Evolutionary conservation across 1,284 basidiomycete species (phyloP).

Genomic region (Pyrrhoderma lamaoense): DNA sequence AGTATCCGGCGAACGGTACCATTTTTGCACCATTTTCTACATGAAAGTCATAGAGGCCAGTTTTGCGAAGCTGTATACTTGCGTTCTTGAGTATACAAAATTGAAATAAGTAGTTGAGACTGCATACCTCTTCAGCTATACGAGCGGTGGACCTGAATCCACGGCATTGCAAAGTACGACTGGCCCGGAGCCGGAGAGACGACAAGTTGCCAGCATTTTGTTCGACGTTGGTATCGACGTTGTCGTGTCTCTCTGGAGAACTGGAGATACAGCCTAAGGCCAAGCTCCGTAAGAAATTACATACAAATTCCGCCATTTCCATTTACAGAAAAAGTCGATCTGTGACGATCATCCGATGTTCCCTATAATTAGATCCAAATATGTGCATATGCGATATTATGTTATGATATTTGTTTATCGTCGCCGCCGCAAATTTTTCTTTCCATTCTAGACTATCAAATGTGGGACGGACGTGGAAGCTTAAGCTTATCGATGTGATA

Average conservation of each 20-base stretch:
- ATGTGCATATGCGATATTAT: too few relatives aligned
- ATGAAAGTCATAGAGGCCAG: slow-evolving; percentile 90
- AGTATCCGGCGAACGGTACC: slow-evolving; percentile 94
- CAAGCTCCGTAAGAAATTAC: neutral
- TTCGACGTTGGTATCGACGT: neutral
- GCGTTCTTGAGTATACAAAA: too few relatives aligned
- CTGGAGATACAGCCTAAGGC: neutral
- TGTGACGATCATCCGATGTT: too few relatives aligned
- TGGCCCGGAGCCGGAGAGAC: neutral
- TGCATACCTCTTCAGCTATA: slow-evolving; percentile 5
- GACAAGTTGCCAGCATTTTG: slow-evolving; percentile 5
- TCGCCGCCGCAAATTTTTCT: too few relatives aligned
- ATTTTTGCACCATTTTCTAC: slow-evolving; percentile 83
- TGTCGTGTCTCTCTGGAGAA: neutral
- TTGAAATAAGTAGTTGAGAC: too few relatives aligned
- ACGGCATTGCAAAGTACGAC: neutral
- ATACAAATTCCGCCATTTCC: too few relatives aligned
- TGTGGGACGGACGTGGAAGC: too few relatives aligned
- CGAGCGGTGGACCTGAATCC: slow-evolving; percentile 5
- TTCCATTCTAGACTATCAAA: too few relatives aligned
- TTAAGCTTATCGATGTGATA: too few relatives aligned
- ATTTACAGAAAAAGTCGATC: too few relatives aligned
- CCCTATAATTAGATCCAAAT: too few relatives aligned
- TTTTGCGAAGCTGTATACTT: slow-evolving; percentile 48
- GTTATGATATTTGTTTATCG: too few relatives aligned